Conservation (phyloP, 192 early-diverging fungal species). For the Funneliformis mosseae region DNA sequence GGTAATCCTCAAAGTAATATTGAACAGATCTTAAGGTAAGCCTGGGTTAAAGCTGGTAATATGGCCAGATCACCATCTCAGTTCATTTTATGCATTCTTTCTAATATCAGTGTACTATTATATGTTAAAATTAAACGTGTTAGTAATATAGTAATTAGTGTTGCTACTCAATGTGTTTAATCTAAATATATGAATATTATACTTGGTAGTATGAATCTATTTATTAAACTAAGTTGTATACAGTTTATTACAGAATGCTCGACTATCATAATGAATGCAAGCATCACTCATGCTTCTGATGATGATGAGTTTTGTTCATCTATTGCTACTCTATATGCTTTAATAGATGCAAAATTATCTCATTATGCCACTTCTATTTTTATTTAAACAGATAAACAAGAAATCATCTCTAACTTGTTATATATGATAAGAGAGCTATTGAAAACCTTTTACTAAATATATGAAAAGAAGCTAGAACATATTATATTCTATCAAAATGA, state of each 20-base stretch:
- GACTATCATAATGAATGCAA: neutral
- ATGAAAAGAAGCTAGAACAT: neutral
- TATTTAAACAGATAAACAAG: neutral
- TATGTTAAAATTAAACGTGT: neutral
- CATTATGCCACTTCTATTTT: too few species aligned
- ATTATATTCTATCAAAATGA: neutral
- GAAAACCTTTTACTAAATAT: neutral
- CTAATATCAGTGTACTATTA: neutral
- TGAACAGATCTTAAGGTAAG: neutral
- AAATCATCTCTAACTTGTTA: neutral
- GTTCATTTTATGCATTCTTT: too few species aligned
- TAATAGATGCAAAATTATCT: too few species aligned
- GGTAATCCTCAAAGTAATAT: conserved; percentile 22
- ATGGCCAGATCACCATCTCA: too few species aligned
- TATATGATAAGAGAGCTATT: conserved; percentile 39
- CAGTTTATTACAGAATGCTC: neutral
- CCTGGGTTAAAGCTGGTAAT: neutral
- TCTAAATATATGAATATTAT: conserved; percentile 64
- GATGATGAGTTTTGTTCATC: neutral
- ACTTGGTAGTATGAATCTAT: conserved; percentile 82
- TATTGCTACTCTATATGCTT: neutral
- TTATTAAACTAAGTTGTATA: conserved; percentile 56
- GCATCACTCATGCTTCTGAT: too few species aligned
- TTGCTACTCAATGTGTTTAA: too few species aligned
- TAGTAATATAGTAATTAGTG: too few species aligned